phyloP scores from a whole-genome alignment of 352 stramenopile genomes.

The Salisapilia sapeloensis region DNA sequence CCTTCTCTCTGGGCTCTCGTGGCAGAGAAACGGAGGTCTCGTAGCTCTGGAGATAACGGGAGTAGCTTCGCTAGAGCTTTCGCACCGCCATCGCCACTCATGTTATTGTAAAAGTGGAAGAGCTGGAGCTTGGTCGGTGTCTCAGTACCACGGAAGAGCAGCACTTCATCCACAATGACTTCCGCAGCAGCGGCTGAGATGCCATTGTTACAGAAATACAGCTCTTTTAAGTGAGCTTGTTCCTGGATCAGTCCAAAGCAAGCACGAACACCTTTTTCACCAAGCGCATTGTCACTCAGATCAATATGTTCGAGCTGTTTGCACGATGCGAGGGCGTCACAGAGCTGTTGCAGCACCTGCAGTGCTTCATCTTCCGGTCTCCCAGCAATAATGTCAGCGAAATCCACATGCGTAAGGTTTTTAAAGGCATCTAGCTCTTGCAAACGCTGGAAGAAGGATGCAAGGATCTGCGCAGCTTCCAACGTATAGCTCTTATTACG shows the following conservation, averaged over 20 bases:
- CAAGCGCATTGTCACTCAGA: constrained; percentile 91
- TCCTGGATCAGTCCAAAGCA: constrained; percentile 75
- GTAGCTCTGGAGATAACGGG: constrained; percentile 62
- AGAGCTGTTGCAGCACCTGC: constrained; percentile 65
- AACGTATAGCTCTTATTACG: constrained; percentile 83
- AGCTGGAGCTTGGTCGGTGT: constrained; percentile 72
- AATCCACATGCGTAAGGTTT: constrained; percentile 57
- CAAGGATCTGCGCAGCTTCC: constrained; percentile 54
- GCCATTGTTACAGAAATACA: constrained; percentile 93
- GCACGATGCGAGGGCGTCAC: constrained; percentile 40
- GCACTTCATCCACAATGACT: constrained; percentile 76
- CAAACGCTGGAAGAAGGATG: constrained; percentile 42
- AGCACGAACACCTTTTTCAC: constrained; percentile 85
- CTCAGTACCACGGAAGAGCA: constrained; percentile 55
- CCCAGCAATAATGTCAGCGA: constrained; percentile 78
- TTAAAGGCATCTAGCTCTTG: constrained; percentile 25
- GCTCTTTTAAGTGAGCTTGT: constrained; percentile 59
- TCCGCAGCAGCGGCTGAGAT: constrained; percentile 80
- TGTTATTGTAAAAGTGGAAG: constrained; percentile 97
- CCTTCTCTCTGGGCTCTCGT: constrained; percentile 79
- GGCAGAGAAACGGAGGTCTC: constrained; percentile 88
- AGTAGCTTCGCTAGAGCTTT: constrained; percentile 78
- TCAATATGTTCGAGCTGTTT: constrained; percentile 72
- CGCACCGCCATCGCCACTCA: constrained; percentile 88
- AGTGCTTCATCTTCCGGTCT: constrained; percentile 69